phyloP scores from a whole-genome alignment of 2,329 filamentous ascomycete species.

The Aspergillus candidus region DNA sequence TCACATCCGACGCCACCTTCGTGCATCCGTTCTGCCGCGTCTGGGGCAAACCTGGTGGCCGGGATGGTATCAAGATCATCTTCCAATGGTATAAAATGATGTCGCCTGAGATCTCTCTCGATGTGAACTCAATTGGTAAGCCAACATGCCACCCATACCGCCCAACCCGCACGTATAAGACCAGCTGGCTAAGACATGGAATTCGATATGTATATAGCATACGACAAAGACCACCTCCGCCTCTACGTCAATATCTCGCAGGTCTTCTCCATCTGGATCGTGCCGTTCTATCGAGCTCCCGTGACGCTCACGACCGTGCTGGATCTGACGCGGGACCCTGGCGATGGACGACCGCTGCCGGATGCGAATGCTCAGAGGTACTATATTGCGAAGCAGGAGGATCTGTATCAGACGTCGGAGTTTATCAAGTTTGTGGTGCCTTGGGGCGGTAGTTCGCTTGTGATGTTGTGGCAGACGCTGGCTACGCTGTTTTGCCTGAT shows the following conservation, averaged over 20 bases:
- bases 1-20: slow-evolving; percentile 65
- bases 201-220: slow-evolving; percentile 49
- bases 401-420: slow-evolving; percentile 73
- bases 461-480: slow-evolving; percentile 59
- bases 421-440: slow-evolving; percentile 66
- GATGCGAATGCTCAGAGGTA: slow-evolving; percentile 46
- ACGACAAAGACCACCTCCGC: slow-evolving; percentile 58
- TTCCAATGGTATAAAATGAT: slow-evolving; percentile 83
- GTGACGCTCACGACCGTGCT: slow-evolving; percentile 65
- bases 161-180: background rate
- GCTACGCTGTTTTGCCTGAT: slow-evolving; percentile 60
- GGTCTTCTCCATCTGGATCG: slow-evolving; percentile 67
- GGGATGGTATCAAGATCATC: slow-evolving; percentile 61
- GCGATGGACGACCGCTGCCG: slow-evolving; percentile 9
- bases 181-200: slow-evolving; percentile 1
- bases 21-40: slow-evolving; percentile 73
- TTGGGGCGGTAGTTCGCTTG: slow-evolving; percentile 49
- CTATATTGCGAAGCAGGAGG: slow-evolving; percentile 70
- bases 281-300: slow-evolving; percentile 66
- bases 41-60: slow-evolving; percentile 53
- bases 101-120: slow-evolving; percentile 64
- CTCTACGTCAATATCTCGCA: slow-evolving; percentile 72
- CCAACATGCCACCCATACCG: slow-evolving; percentile 1
- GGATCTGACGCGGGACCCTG: slow-evolving; percentile 48
- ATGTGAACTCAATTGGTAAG: slow-evolving; percentile 56